phyloP scores from a whole-genome alignment of 2,329 filamentous ascomycete genomes.

The Colletotrichum sp. region DNA sequence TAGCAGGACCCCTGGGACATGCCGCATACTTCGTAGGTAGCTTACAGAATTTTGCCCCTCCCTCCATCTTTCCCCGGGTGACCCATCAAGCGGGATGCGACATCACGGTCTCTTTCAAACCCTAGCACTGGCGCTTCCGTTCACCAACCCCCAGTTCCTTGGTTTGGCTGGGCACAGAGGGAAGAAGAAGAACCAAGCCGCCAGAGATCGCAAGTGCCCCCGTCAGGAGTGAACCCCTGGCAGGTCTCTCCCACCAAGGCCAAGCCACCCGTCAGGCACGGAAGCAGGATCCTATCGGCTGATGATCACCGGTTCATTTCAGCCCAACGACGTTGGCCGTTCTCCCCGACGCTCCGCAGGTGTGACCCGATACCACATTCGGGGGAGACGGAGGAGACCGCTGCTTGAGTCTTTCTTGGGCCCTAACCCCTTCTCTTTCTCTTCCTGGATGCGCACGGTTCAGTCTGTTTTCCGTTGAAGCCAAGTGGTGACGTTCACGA shows the following conservation, averaged over 20 bases:
- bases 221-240: background rate
- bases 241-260: background rate
- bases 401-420: background rate
- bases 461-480: background rate
- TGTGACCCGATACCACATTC: background rate
- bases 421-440: background rate
- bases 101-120: background rate
- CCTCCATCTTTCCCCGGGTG: slow-evolving; percentile 1
- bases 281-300: background rate
- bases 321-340: slow-evolving; percentile 4
- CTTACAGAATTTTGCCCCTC: background rate
- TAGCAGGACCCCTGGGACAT: background rate
- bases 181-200: background rate
- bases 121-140: background rate
- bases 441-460: background rate
- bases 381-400: background rate
- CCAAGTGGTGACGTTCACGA: background rate
- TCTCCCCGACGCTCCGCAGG: background rate
- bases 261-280: slow-evolving; percentile 6
- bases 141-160: background rate
- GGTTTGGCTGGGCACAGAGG: background rate
- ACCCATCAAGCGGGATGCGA: slow-evolving; percentile 12
- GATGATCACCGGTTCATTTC: slow-evolving; percentile 15
- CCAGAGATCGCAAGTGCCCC: background rate
- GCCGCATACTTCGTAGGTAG: background rate